phyloP scores from a whole-genome alignment of 1,139 yeast genomes.

The Saccharomyces hybrid region DNA sequence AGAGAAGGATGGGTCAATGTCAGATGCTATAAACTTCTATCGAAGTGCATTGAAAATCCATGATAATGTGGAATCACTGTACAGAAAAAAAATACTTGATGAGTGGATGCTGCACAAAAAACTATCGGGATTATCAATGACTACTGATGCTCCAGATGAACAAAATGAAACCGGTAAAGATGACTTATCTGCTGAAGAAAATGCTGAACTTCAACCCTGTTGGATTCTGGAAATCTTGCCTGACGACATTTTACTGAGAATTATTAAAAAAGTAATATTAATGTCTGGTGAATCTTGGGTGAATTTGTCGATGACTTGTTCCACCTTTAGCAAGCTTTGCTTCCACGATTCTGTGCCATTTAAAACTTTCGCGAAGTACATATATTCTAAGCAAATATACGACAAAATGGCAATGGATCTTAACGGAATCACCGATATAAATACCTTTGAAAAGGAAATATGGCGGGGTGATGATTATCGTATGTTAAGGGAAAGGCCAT shows the following conservation, averaged over 20 bases:
- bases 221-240: constrained; percentile 54
- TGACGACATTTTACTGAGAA: constrained; percentile 51
- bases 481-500: constrained; percentile 55
- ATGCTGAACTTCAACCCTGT: constrained; percentile 35
- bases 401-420: constrained; percentile 35
- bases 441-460: constrained; percentile 37
- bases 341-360: constrained; percentile 48
- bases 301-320: constrained; percentile 53
- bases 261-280: constrained; percentile 47
- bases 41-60: constrained; percentile 62
- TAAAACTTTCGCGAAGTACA: constrained; percentile 46
- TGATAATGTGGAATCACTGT: constrained; percentile 60
- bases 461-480: constrained; percentile 47
- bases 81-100: constrained; percentile 44
- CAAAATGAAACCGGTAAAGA: constrained; percentile 32
- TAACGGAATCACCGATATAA: constrained; percentile 38
- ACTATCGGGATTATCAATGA: constrained; percentile 12
- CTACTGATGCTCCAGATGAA: constrained; percentile 1
- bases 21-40: constrained; percentile 72
- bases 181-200: constrained; percentile 32
- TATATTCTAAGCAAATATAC: constrained; percentile 53
- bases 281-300: constrained; percentile 61
- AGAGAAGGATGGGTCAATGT: constrained; percentile 66
- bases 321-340: constrained; percentile 53
- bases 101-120: constrained; percentile 24